Conservation (phyloP, 1,139 yeast genomes). For the Lodderomyces pseudojiufengensis region DNA sequence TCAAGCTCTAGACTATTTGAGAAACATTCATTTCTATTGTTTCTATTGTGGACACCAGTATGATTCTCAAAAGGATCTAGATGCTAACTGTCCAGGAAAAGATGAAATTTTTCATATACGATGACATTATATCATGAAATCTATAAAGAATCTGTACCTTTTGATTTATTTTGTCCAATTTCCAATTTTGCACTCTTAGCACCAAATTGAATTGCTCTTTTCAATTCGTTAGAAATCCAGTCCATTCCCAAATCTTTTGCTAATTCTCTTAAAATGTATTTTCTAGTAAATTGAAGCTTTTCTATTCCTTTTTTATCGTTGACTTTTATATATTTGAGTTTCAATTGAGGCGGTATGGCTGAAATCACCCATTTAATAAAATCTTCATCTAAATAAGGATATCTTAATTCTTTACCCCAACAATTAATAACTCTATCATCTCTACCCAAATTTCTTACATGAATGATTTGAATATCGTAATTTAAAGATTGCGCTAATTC, state of each 20-base stretch:
- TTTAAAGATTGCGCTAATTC: constrained; percentile 49
- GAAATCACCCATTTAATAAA: constrained; percentile 53
- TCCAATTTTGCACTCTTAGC: constrained; percentile 93
- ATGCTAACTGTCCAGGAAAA: constrained; percentile 23
- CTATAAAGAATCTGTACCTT: constrained; percentile 53
- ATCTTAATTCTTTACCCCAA: constrained; percentile 89
- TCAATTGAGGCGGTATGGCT: constrained; percentile 50
- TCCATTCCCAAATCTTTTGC: constrained; percentile 52
- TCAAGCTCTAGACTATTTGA: constrained; percentile 17
- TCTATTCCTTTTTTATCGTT: constrained; percentile 27
- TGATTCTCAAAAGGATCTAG: constrained; percentile 9
- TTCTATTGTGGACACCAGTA: constrained; percentile 28
- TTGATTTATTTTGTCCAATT: constrained; percentile 59
- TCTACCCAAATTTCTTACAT: constrained; percentile 78
- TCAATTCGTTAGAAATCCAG: constrained; percentile 70
- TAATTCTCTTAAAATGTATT: constrained; percentile 58
- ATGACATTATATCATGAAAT: constrained; percentile 11
- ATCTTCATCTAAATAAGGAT: constrained; percentile 74
- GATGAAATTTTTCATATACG: constrained; percentile 11
- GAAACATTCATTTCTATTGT: constrained; percentile 24
- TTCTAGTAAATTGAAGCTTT: constrained; percentile 42
- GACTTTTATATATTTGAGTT: constrained; percentile 34
- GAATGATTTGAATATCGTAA: constrained; percentile 67
- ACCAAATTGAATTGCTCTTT: constrained; percentile 95
- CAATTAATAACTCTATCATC: constrained; percentile 84